Evolutionary conservation across 2,329 filamentous ascomycete species (phyloP).

Genomic region (Sporothrix mexicana): DNA sequence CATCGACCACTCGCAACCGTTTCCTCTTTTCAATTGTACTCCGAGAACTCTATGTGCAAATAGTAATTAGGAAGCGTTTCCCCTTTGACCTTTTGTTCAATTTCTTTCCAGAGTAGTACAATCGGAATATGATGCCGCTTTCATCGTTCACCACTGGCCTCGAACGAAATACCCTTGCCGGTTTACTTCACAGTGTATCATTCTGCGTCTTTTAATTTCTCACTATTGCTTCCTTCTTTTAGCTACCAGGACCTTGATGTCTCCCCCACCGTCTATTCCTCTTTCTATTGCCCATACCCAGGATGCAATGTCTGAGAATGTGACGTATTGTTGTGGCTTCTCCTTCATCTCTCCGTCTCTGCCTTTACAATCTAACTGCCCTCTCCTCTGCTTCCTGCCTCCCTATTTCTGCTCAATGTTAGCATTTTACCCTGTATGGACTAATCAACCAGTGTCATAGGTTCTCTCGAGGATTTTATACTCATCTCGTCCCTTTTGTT

Average conservation of each 20-base stretch:
- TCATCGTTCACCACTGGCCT: background rate
- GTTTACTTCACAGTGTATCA: background rate
- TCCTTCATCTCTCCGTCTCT: background rate
- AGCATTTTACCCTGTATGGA: no score
- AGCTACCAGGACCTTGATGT: background rate
- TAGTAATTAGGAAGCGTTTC: background rate
- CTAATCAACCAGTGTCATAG: no score
- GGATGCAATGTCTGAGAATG: background rate
- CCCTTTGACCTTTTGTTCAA: background rate
- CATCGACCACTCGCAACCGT: background rate
- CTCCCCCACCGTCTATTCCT: conserved; percentile 9
- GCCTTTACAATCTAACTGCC: background rate
- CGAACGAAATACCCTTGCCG: background rate
- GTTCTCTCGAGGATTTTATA: background rate
- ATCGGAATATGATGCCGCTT: conserved; percentile 2
- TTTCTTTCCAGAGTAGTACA: background rate
- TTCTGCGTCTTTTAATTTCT: conserved; percentile 6
- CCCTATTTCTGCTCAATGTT: background rate
- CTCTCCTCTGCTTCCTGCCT: background rate
- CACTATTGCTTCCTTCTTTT: background rate
- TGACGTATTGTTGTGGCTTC: background rate
- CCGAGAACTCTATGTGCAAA: background rate
- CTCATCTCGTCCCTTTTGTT: background rate
- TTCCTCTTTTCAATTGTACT: background rate
- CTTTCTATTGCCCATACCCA: conserved; percentile 2